These are phyloP conservation scores for Purshia tridentata DNA, from an alignment of 306 rosid species.

Conservation along the genomic window DNA sequence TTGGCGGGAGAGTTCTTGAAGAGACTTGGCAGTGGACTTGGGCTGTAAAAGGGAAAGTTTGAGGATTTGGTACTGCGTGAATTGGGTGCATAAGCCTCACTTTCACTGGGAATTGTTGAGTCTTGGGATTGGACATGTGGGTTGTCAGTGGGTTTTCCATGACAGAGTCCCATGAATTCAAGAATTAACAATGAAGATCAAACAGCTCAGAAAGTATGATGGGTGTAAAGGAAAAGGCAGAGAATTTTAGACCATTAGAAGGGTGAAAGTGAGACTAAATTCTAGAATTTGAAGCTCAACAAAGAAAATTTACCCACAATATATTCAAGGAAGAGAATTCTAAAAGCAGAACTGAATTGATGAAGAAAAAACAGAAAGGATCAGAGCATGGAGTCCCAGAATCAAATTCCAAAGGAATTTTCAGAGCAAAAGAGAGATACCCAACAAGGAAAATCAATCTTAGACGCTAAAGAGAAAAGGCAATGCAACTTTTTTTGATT, in stretches of 20 bases:
- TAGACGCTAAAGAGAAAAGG: conserved; percentile 39
- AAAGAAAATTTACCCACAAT: background rate
- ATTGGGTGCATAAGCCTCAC: conserved; percentile 5
- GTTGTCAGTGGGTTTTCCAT: conserved; percentile 42
- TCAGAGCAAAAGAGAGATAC: conserved; percentile 15
- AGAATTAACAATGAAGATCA: conserved; percentile 15
- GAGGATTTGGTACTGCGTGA: conserved; percentile 37
- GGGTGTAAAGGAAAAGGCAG: background rate
- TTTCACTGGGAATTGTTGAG: conserved; percentile 18
- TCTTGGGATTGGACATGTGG: conserved; percentile 22
- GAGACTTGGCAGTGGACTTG: conserved; percentile 76
- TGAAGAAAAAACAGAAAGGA: conserved; percentile 26
- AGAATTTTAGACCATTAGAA: conserved; percentile 19
- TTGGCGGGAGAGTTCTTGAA: conserved; percentile 80
- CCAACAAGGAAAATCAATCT: conserved; percentile 26
- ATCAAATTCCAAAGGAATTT: conserved; percentile 24
- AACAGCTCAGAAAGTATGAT: conserved; percentile 7
- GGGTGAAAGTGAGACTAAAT: background rate
- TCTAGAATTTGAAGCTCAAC: conserved; percentile 15
- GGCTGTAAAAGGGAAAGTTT: conserved; percentile 79
- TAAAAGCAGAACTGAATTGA: conserved; percentile 25
- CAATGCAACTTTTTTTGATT: conserved; percentile 35
- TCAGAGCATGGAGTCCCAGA: conserved; percentile 30
- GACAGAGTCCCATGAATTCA: conserved; percentile 45
- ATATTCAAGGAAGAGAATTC: conserved; percentile 15